phyloP scores from a whole-genome alignment of 768 basidiomycete genomes.

The Naganishia onofrii region DNA sequence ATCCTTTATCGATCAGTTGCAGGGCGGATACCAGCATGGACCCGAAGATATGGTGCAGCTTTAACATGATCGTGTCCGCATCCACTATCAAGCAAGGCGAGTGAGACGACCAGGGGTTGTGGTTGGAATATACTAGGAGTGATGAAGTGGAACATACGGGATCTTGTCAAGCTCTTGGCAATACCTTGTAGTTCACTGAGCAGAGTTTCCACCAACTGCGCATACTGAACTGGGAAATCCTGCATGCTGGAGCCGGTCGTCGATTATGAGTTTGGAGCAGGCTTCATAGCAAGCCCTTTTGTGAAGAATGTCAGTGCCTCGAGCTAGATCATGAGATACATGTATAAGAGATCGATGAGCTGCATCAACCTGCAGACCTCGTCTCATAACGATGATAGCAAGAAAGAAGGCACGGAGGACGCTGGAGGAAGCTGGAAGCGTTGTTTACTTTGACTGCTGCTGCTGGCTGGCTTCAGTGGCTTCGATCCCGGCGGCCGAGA shows the following conservation, averaged over 20 bases:
- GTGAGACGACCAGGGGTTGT: neutral
- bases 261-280: neutral
- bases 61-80: constrained; percentile 17
- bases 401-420: neutral
- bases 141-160: neutral
- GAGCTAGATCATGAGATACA: no score
- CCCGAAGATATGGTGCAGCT: constrained; percentile 22
- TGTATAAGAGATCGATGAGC: no score
- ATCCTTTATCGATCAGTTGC: constrained; percentile 24
- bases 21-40: constrained; percentile 19
- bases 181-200: neutral
- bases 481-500: neutral
- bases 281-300: neutral
- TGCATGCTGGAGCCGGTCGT: constrained; percentile 1
- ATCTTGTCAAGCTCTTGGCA: constrained; percentile 5
- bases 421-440: no score
- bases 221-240: constrained; percentile 16
- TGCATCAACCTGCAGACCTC: no score
- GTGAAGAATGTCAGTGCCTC: no score
- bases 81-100: neutral
- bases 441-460: no score
- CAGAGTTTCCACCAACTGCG: constrained; percentile 7
- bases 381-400: neutral
- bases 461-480: no score
- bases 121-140: no score